Conservation (phyloP, 2,329 filamentous ascomycete genomes). For the Leptodontidium sp. region DNA sequence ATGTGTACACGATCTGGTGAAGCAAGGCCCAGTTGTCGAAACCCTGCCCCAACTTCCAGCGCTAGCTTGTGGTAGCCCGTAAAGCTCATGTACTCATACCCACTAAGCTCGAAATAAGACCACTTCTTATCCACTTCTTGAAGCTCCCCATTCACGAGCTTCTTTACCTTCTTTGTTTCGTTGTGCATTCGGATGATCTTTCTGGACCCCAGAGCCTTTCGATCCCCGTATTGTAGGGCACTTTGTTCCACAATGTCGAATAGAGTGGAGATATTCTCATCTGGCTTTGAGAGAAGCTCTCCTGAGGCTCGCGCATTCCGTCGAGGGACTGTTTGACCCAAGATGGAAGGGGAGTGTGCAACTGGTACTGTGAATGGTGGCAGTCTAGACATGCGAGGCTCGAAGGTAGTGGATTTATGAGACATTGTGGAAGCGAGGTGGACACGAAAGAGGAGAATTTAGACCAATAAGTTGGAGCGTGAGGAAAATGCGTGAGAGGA, state of each 20-base stretch:
- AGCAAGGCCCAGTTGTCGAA: constrained; percentile 75
- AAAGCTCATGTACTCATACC: constrained; percentile 80
- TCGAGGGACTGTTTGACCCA: neutral
- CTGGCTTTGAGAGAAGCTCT: constrained; percentile 49
- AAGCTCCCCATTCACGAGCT: constrained; percentile 82
- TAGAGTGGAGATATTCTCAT: constrained; percentile 70
- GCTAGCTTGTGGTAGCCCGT: constrained; percentile 77
- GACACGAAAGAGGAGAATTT: neutral
- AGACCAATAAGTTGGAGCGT: too few species aligned
- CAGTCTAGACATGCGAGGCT: constrained; percentile 11
- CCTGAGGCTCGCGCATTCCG: neutral
- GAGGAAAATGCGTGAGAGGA: too few species aligned
- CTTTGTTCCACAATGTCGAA: constrained; percentile 78
- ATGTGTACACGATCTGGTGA: constrained; percentile 78
- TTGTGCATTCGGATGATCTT: constrained; percentile 78
- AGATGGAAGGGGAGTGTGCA: neutral
- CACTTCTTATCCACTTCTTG: constrained; percentile 85
- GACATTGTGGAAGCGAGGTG: neutral
- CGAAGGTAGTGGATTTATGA: neutral
- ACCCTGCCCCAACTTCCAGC: constrained; percentile 71
- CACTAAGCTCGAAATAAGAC: constrained; percentile 85
- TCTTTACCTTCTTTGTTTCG: constrained; percentile 90
- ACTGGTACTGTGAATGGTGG: constrained; percentile 6
- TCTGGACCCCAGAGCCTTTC: constrained; percentile 72
- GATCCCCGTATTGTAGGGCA: constrained; percentile 70